Evolutionary conservation across 108 stramenopile genomes (phyloP).

Genomic region (Cyclotella cryptica): DNA sequence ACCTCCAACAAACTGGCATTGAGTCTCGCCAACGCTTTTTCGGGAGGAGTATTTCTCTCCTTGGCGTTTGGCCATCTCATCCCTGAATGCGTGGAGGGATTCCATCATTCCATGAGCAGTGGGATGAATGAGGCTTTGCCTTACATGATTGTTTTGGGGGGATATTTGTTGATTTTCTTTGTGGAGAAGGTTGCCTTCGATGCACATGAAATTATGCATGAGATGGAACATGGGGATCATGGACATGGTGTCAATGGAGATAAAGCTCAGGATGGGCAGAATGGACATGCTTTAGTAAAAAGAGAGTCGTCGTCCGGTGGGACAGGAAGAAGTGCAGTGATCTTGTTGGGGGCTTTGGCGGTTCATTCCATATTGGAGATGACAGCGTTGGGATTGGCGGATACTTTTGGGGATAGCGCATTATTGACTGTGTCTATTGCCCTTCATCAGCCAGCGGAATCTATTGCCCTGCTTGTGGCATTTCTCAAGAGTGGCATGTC

Average conservation of each 20-base stretch:
- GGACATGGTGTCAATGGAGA: conserved; percentile 29
- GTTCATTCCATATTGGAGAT: conserved; percentile 97
- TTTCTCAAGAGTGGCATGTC: conserved; percentile 96
- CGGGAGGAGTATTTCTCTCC: conserved; percentile 95
- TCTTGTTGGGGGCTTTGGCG: conserved; percentile 93
- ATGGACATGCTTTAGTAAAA: conserved; percentile 3
- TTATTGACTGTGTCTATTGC: conserved; percentile 94
- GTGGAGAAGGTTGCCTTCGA: conserved; percentile 98
- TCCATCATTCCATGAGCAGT: conserved; percentile 50
- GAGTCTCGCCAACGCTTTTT: conserved; percentile 94
- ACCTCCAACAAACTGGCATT: conserved; percentile 82
- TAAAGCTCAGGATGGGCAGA: not conserved
- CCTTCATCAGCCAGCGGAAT: conserved; percentile 96
- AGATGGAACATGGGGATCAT: conserved; percentile 71
- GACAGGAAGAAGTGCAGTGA: conserved; percentile 87
- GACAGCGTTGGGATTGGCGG: conserved; percentile 91
- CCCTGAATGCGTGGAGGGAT: conserved; percentile 93
- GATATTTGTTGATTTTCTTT: conserved; percentile 96
- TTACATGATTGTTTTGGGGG: conserved; percentile 82
- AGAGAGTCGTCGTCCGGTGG: conserved; percentile 30
- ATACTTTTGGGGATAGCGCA: conserved; percentile 83
- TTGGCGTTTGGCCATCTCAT: conserved; percentile 97
- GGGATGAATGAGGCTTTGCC: conserved; percentile 81
- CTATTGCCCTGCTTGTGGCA: conserved; percentile 95
- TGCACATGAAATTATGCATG: conserved; percentile 87